Base-by-base conservation (phyloP, 345 rosid genomes). In the Geranium rotundifolium region DNA sequence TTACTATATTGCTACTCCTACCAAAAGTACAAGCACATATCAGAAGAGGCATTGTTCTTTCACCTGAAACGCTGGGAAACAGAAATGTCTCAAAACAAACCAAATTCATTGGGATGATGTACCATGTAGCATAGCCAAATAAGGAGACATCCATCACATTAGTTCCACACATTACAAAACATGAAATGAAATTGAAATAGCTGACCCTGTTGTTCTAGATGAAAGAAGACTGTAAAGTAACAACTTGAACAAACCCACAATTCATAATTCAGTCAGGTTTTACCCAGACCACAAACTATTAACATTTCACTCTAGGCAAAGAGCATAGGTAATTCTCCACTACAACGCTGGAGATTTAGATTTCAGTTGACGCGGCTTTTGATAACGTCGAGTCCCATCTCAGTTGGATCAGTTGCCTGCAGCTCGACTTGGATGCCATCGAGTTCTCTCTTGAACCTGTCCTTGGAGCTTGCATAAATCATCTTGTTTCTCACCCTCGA, bases 381-480 rank as follows among this genome's bases (percentile, higher is more conserved):
- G 31, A 75, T 71, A 31, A 75, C 78, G 64, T 75, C 75, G 16
- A 75, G 75, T 50, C 72, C 78, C 75, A 75, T 75, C 57, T 75
- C 78, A 13, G 78, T 67, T 10, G 75, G 78, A 50, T 75, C 78
- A n/a, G 72, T 75, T 19, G 78, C 78, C 62, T 75, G 78, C 78
- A 75, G 52, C 67, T 75, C 75, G 4, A 75, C 37, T 56, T 75
- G 78, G 65, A 75, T 71, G 10, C 78, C 78, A 39, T 75, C 78
- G 5, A 71, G 63, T 63, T 75, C 78, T 58, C 74, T 71, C 37
- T 70, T 75, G 57, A 75, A 71, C 61, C 75, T 67, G 65, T 75
- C 78, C 69, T 75, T 75, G 56, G 78, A 66, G 57, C 78, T 75
- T 3, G 78, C 78, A 29, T 75, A 75, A 57, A 75, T 75, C 78